These are phyloP conservation scores for Pueraria montana DNA, from an alignment of 306 rosid genomes.

Conservation along the genomic window DNA sequence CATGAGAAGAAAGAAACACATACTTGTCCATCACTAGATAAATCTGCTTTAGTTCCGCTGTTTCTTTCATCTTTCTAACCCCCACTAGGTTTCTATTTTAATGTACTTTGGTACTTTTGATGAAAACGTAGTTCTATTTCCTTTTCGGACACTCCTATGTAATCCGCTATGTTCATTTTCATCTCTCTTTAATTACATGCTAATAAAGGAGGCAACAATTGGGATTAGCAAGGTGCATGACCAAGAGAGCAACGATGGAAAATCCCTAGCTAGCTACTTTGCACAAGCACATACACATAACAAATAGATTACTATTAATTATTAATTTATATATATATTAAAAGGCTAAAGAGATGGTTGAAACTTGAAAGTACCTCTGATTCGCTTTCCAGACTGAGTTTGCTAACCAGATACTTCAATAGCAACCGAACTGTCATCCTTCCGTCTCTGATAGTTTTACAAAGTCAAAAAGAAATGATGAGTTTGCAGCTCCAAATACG, in stretches of 20 bases:
- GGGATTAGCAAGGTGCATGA: constrained; percentile 26
- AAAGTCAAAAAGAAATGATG: constrained; percentile 42
- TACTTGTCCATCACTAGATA: constrained; percentile 36
- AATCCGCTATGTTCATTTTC: neutral
- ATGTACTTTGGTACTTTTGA: constrained; percentile 51
- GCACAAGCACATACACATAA: constrained; percentile 24
- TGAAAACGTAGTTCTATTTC: constrained; percentile 49
- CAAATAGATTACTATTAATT: constrained; percentile 4
- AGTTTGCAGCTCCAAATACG: constrained; percentile 35
- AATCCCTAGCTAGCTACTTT: constrained; percentile 7
- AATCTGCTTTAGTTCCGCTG: constrained; percentile 62
- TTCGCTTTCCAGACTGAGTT: constrained; percentile 88
- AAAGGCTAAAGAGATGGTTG: constrained; percentile 26
- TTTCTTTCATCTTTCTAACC: constrained; percentile 63
- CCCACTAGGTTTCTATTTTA: constrained; percentile 48
- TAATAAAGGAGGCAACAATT: constrained; percentile 32
- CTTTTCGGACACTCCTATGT: constrained; percentile 38
- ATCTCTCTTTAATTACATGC: neutral
- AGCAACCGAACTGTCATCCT: constrained; percentile 93
- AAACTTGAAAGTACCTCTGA: constrained; percentile 78
- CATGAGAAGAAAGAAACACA: constrained; percentile 57
- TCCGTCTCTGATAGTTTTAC: constrained; percentile 75
- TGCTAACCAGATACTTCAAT: constrained; percentile 84
- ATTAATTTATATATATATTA: neutral
- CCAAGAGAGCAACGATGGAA: constrained; percentile 9